Evolutionary conservation across 2,329 filamentous ascomycete genomes (phyloP).

Genomic region (Ophiocordyceps camponoti-leonardi): DNA sequence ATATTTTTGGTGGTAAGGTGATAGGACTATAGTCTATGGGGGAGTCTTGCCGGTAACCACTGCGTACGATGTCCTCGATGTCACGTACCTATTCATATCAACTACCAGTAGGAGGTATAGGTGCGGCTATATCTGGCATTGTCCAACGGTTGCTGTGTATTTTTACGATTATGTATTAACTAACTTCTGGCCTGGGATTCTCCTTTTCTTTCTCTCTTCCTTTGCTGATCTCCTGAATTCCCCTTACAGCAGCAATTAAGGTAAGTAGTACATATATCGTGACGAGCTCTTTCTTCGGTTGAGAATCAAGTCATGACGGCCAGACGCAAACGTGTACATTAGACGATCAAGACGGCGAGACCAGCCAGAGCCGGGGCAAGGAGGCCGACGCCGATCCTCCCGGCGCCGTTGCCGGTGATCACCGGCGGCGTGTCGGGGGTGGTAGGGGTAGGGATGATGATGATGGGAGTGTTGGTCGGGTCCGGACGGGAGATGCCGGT

Average conservation of each 20-base stretch:
- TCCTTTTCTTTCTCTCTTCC: no score
- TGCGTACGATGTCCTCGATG: no score
- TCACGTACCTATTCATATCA: no score
- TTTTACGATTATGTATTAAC: no score
- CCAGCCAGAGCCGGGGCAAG: constrained; percentile 21
- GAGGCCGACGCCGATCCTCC: constrained; percentile 15
- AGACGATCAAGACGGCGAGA: constrained; percentile 20
- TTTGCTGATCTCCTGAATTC: neutral
- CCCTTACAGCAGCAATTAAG: neutral
- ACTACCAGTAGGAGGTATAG: no score
- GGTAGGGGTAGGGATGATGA: neutral
- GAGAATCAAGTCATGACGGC: no score
- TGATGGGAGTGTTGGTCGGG: neutral
- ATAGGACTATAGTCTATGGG: neutral
- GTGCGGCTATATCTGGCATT: no score
- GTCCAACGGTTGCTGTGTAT: no score
- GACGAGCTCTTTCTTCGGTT: no score
- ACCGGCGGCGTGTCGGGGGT: constrained; percentile 4
- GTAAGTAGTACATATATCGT: no score
- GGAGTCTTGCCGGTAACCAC: neutral
- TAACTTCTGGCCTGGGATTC: no score
- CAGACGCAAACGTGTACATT: no score
- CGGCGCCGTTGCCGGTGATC: constrained; percentile 20
- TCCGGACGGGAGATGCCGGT: neutral
- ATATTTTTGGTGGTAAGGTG: neutral